phyloP scores from a whole-genome alignment of 805 yeast species.

The Vanderwaltozyma verrucispora region DNA sequence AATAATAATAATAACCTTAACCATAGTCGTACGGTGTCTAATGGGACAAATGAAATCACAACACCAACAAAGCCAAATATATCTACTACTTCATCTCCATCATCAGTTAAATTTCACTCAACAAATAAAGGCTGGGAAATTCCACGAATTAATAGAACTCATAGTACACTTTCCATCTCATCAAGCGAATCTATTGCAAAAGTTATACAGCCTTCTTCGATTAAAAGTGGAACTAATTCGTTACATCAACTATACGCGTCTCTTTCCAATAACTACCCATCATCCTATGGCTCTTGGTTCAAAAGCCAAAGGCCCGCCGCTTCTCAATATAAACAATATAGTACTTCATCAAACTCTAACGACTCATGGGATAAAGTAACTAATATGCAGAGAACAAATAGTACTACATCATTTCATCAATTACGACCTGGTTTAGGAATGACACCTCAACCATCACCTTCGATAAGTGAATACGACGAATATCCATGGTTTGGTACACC shows the following conservation, averaged over 20 bases:
- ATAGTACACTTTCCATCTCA: slow-evolving; percentile 24
- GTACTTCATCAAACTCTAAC: slow-evolving; percentile 16
- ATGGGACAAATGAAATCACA: no score
- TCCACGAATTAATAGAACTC: slow-evolving; percentile 24
- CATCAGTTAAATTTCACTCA: slow-evolving; percentile 5
- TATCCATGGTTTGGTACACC: slow-evolving; percentile 32
- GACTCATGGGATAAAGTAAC: slow-evolving; percentile 17
- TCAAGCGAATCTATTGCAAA: slow-evolving; percentile 23
- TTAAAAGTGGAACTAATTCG: slow-evolving; percentile 30
- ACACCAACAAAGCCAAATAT: no score
- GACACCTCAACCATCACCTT: slow-evolving; percentile 31
- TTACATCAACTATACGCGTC: slow-evolving; percentile 32
- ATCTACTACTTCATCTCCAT: background rate
- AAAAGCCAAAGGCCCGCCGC: slow-evolving; percentile 15
- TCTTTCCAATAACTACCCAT: slow-evolving; percentile 25
- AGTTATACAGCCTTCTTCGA: slow-evolving; percentile 28
- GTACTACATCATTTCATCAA: slow-evolving; percentile 8
- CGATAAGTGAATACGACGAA: slow-evolving; percentile 30
- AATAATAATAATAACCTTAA: no score
- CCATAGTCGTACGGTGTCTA: no score
- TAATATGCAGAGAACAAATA: slow-evolving; percentile 17
- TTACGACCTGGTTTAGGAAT: background rate
- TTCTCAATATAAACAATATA: slow-evolving; percentile 14
- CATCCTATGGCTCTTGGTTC: slow-evolving; percentile 29
- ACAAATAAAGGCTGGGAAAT: slow-evolving; percentile 33